Conservation (phyloP, 2,329 filamentous ascomycete genomes). For the Exophiala phaeomuriformis region DNA sequence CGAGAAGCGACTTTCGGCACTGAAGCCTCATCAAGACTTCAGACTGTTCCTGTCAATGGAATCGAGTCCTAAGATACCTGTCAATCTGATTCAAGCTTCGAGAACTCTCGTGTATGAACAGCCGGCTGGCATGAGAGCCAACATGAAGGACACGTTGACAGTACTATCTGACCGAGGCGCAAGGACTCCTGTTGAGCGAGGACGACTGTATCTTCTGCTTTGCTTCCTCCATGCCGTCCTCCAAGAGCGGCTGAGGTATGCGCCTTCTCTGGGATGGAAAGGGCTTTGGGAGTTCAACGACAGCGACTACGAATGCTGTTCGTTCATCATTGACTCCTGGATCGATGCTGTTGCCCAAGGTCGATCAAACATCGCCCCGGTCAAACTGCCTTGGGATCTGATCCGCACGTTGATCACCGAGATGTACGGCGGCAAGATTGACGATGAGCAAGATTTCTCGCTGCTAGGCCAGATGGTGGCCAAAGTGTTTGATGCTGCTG, state of each 20-base stretch:
- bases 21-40: slow-evolving; percentile 91
- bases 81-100: slow-evolving; percentile 87
- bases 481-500: slow-evolving; percentile 72
- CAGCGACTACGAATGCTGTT: slow-evolving; percentile 97
- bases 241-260: slow-evolving; percentile 89
- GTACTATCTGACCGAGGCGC: slow-evolving; percentile 67
- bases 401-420: slow-evolving; percentile 83
- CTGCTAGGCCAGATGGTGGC: slow-evolving; percentile 66
- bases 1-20: slow-evolving; percentile 90
- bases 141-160: slow-evolving; percentile 96
- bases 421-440: slow-evolving; percentile 97
- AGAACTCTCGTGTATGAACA: slow-evolving; percentile 97
- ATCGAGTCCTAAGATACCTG: slow-evolving; percentile 89
- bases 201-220: slow-evolving; percentile 79
- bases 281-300: slow-evolving; percentile 99
- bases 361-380: slow-evolving; percentile 84
- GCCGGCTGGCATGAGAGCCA: slow-evolving; percentile 88
- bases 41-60: slow-evolving; percentile 97
- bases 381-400: slow-evolving; percentile 95
- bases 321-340: slow-evolving; percentile 94
- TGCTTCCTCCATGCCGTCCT: slow-evolving; percentile 94
- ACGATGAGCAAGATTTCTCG: slow-evolving; percentile 76
- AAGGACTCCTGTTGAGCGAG: slow-evolving; percentile 83
- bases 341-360: slow-evolving; percentile 73
- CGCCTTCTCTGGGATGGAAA: slow-evolving; percentile 91